A percentile compares a stretch with the other conserved stretches of the same genome.
phyloP scores from a whole-genome alignment of 306 rosid species.

The Rosa persica region DNA sequence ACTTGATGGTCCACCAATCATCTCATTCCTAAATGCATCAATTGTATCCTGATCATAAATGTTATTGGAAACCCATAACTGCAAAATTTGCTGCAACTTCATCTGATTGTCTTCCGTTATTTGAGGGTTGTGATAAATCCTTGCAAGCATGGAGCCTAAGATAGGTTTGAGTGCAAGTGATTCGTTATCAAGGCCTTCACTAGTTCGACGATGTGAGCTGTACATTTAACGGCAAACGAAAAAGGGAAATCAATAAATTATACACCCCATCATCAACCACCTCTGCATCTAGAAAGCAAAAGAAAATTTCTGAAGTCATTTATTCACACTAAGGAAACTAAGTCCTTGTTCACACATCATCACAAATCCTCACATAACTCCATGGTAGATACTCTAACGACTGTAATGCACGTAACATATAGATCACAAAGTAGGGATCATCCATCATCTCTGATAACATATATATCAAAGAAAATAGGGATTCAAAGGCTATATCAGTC shows the following conservation, averaged over 20 bases:
- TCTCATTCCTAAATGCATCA: slow-evolving; percentile 63
- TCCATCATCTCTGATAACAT: too few relatives aligned
- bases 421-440: too few relatives aligned
- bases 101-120: slow-evolving; percentile 81
- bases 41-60: slow-evolving; percentile 81
- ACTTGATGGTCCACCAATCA: slow-evolving; percentile 70
- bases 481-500: background rate
- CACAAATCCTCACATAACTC: background rate
- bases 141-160: slow-evolving; percentile 89
- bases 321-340: background rate
- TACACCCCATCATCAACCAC: background rate
- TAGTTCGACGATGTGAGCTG: slow-evolving; percentile 70
- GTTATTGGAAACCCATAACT: slow-evolving; percentile 89
- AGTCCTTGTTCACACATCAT: background rate
- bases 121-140: slow-evolving; percentile 90
- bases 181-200: slow-evolving; percentile 74
- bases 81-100: slow-evolving; percentile 83
- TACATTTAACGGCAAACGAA: slow-evolving; percentile 18
- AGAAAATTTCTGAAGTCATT: background rate
- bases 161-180: slow-evolving; percentile 83
- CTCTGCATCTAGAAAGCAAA: background rate
- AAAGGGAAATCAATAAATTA: background rate
- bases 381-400: background rate
- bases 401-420: background rate
- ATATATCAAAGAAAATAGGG: background rate